These are phyloP conservation scores for Globisporangium middletonii DNA, from an alignment of 352 stramenopile species.

Conservation along the genomic window DNA sequence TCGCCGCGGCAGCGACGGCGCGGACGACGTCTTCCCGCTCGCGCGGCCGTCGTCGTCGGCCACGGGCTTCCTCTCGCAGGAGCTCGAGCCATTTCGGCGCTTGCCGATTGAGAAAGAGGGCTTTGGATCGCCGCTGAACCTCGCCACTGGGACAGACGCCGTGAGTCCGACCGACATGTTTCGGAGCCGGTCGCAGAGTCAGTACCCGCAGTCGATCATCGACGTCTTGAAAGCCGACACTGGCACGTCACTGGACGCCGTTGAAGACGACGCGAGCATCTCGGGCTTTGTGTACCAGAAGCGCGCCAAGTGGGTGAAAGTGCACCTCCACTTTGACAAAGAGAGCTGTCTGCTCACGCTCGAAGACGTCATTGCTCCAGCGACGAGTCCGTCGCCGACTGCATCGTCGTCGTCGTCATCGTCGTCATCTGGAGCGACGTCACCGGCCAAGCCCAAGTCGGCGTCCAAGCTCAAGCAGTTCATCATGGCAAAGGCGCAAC, in stretches of 20 bases:
- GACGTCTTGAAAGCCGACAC: slow-evolving; percentile 59
- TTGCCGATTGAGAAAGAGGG: slow-evolving; percentile 69
- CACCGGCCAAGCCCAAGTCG: slow-evolving; percentile 13
- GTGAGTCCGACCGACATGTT: slow-evolving; percentile 70
- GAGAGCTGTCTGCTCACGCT: slow-evolving; percentile 42
- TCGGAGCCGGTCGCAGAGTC: slow-evolving; percentile 61
- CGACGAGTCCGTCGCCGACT: no score
- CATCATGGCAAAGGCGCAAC: slow-evolving; percentile 46
- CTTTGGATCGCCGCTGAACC: slow-evolving; percentile 55
- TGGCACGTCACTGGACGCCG: slow-evolving; percentile 44
- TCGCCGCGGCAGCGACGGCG: slow-evolving; percentile 28
- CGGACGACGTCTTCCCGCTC: slow-evolving; percentile 48
- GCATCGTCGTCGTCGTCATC: not conserved
- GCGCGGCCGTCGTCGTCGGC: slow-evolving; percentile 50
- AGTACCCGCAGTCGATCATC: slow-evolving; percentile 64
- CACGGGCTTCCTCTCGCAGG: slow-evolving; percentile 56
- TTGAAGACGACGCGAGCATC: slow-evolving; percentile 47
- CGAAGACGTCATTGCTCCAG: slow-evolving; percentile 23
- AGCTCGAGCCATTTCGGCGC: slow-evolving; percentile 59
- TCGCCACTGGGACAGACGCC: slow-evolving; percentile 43
- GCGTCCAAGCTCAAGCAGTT: slow-evolving; percentile 60
- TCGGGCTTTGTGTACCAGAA: slow-evolving; percentile 74
- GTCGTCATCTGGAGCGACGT: not conserved
- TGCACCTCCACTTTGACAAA: slow-evolving; percentile 68
- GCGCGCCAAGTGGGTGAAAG: slow-evolving; percentile 64